Base-by-base conservation (phyloP, 371 early-diverging fungal genomes). In the Rhizomucor pusillus region DNA sequence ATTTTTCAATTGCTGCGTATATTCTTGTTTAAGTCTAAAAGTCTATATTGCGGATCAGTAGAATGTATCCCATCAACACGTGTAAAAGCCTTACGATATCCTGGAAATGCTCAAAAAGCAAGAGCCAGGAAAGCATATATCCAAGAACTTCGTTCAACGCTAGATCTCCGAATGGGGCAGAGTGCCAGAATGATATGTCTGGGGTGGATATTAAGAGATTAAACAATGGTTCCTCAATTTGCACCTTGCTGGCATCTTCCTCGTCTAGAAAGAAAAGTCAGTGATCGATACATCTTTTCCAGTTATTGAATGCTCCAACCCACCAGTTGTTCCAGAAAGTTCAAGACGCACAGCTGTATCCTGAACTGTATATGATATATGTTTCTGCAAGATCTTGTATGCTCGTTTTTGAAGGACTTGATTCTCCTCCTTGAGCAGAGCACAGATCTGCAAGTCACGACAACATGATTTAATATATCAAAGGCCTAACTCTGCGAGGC, bases 61-160 rank as follows among this genome's bases (percentile, higher is more conserved):
- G 48, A 29, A 3, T 29, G 29, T 29, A 29, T 29, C 3, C 7
- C 6, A 56, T 47, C 20, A 13, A 14, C 14, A 23, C 10, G 23
- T 20, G 11, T 13, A 2, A 43, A 5, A 12, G 12, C 40, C 81
- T 71, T 81, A 91, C 91, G 52, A 90, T 85, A 62, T 90, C 85
- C n/a, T 80, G 80, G 58, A 93, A 88, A 37, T 90, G 86, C 56
- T 87, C 88, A 57, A 90, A 82, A 34, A 88, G 59, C 11, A 86
- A 65, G 73, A 88, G 80, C 89, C 91, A 90, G 0, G 84, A 71
- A 39, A 90, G 60, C 29, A 93, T 64, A 54, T 85, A 87, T 2
- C 90, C 89, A 46, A 89, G 70, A 0, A 69, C 71, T 11, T 73
- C 55, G 44, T 79, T 69, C 12, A 61, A 45, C 25, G 58, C 67